Percentiles rank a stretch among this genome's conserved stretches.
These are phyloP conservation scores for Linum trigynum DNA, from an alignment of 345 rosid genomes.

Conservation along the genomic window DNA sequence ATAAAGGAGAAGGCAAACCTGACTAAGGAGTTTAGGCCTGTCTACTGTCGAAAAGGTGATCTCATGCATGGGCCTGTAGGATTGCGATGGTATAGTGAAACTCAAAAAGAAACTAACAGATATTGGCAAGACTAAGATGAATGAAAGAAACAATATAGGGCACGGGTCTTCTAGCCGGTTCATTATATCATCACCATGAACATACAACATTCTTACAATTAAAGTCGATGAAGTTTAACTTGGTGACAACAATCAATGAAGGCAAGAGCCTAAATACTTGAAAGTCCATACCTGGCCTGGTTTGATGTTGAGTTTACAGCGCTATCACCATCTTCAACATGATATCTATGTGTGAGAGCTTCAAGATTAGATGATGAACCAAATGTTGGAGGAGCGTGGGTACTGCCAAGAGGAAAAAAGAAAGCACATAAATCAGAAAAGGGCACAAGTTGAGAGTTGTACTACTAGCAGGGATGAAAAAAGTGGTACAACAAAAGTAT, in stretches of 20 bases:
- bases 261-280: not conserved
- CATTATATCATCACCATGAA: not conserved
- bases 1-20: conserved; percentile 42
- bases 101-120: not conserved
- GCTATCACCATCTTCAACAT: conserved; percentile 52
- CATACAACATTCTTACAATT: not conserved
- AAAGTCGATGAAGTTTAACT: not conserved
- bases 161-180: not conserved
- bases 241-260: not conserved
- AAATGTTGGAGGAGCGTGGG: conserved; percentile 90
- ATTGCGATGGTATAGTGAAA: conserved; percentile 13
- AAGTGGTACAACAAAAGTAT: not conserved
- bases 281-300: conserved; percentile 24
- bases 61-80: conserved; percentile 88
- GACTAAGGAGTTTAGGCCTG: conserved; percentile 84
- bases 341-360: conserved; percentile 41
- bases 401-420: conserved; percentile 23
- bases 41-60: conserved; percentile 94
- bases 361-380: conserved; percentile 81
- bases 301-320: conserved; percentile 37
- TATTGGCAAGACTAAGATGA: not conserved
- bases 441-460: not conserved
- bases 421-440: conserved; percentile 6
- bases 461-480: not conserved
- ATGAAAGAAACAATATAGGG: not conserved